Evolutionary conservation across 441 rosid species (phyloP).

Genomic region (Codiaeum variegatum): DNA sequence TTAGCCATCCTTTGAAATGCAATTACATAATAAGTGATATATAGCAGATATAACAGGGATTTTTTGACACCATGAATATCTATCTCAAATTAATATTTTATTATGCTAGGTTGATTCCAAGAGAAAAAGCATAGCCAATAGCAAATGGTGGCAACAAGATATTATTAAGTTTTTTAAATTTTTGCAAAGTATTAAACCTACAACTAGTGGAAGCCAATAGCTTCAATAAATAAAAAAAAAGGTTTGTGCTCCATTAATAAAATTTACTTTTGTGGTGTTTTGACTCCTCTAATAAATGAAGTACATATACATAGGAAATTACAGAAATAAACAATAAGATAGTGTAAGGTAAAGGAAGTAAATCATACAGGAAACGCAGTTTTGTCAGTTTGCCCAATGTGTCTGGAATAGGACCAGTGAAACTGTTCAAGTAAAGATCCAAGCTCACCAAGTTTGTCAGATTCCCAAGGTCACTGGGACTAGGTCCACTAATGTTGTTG

Average conservation of each 20-base stretch:
- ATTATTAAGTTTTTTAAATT: conserved; percentile 2
- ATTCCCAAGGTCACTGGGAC: conserved; percentile 91
- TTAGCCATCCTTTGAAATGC: not conserved
- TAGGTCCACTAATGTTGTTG: conserved; percentile 86
- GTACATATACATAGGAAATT: not conserved
- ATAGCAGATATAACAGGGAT: not conserved
- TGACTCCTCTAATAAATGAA: not conserved
- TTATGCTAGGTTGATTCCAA: not conserved
- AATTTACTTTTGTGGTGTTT: not conserved
- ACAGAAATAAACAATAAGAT: not conserved
- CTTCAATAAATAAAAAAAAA: not conserved
- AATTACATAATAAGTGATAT: not conserved
- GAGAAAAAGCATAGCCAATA: not conserved
- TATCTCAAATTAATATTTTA: not conserved
- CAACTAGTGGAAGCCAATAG: too few relatives aligned
- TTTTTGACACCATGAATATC: not conserved
- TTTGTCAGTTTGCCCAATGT: conserved; percentile 76
- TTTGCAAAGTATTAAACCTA: not conserved
- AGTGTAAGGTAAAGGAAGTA: conserved; percentile 11
- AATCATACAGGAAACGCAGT: conserved; percentile 84
- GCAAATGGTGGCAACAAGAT: not conserved
- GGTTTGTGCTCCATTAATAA: not conserved
- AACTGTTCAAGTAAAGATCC: conserved; percentile 95
- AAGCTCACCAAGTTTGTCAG: conserved; percentile 91
- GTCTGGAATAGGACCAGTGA: conserved; percentile 86